Evolutionary conservation across 129 eudicot species (phyloP).

Genomic region (Flaveria robusta): DNA sequence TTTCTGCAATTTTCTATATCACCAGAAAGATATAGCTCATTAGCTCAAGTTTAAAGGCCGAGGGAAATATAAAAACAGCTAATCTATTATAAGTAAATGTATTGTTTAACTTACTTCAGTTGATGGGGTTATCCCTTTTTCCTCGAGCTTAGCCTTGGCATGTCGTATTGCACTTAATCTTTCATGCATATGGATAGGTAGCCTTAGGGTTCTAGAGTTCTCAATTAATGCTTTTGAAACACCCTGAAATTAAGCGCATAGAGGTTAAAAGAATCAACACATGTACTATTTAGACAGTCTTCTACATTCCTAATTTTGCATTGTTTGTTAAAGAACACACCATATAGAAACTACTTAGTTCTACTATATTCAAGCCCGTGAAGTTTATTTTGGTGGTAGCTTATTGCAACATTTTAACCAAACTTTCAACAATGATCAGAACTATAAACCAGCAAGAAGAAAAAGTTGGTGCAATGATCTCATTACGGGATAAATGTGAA

Average conservation of each 20-base stretch:
- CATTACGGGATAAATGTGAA: background rate
- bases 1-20: slow-evolving; percentile 76
- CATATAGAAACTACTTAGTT: background rate
- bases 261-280: background rate
- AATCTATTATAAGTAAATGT: background rate
- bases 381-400: background rate
- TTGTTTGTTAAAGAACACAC: background rate
- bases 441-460: background rate
- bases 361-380: background rate
- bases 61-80: background rate
- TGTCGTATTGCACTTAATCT: slow-evolving; percentile 68
- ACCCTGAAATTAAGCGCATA: slow-evolving; percentile 56
- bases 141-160: slow-evolving; percentile 79
- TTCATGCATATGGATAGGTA: slow-evolving; percentile 89
- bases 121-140: slow-evolving; percentile 87
- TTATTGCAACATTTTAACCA: background rate
- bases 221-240: slow-evolving; percentile 82
- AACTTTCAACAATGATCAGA: background rate
- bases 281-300: background rate
- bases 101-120: slow-evolving; percentile 55
- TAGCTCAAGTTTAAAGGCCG: slow-evolving; percentile 13
- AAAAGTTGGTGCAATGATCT: background rate
- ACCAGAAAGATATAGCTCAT: slow-evolving; percentile 15
- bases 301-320: background rate
- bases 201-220: slow-evolving; percentile 77